Evolutionary conservation across 1,139 yeast species (phyloP).

Genomic region (Lodderomyces theae): DNA sequence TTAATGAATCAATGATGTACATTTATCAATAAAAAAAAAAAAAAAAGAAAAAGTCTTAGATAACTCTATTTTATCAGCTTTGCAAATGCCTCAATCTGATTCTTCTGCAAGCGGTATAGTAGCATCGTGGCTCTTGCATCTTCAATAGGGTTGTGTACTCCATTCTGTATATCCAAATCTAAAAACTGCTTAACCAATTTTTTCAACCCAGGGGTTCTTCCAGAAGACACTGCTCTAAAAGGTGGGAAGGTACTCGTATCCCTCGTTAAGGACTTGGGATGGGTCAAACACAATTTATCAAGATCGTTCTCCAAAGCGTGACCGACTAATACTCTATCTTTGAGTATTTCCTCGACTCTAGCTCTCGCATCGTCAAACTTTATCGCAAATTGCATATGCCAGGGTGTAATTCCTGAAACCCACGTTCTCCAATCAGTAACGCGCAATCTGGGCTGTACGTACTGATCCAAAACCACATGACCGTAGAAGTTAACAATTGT

Average conservation of each 20-base stretch:
- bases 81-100: background rate
- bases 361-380: conserved; percentile 64
- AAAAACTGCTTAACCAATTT: conserved; percentile 58
- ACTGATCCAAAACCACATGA: conserved; percentile 63
- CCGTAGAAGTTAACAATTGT: conserved; percentile 86
- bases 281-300: conserved; percentile 61
- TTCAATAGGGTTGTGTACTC: conserved; percentile 83
- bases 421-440: conserved; percentile 93
- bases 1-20: conserved; percentile 8
- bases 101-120: conserved; percentile 52
- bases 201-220: conserved; percentile 72
- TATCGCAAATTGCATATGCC: conserved; percentile 65
- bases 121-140: conserved; percentile 90
- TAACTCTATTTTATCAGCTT: background rate
- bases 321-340: conserved; percentile 66
- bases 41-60: no score
- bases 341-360: conserved; percentile 48
- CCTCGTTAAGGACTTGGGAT: conserved; percentile 61
- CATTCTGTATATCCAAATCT: conserved; percentile 64
- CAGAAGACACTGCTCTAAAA: conserved; percentile 58
- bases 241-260: conserved; percentile 71
- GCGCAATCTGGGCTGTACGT: conserved; percentile 68
- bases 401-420: conserved; percentile 85
- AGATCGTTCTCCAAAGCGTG: conserved; percentile 84
- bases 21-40: no score